Percentiles rank a stretch among this genome's conserved stretches.
phyloP scores from a whole-genome alignment of 75 land plant genomes.

The Azolla pinnata region DNA sequence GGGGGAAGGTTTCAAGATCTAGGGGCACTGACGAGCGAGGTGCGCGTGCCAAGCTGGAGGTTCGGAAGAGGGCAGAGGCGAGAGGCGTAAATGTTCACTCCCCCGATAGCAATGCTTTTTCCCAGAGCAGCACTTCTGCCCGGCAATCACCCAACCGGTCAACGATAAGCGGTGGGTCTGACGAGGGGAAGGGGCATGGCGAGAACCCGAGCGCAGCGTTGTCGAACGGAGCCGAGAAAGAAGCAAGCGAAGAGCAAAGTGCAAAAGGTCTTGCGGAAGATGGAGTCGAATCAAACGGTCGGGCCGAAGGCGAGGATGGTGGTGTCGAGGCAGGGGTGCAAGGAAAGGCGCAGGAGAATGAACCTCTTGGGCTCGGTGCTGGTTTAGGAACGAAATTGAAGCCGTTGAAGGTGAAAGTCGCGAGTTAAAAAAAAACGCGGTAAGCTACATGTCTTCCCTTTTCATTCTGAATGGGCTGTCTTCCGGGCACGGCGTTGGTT shows the following conservation, averaged over 20 bases:
- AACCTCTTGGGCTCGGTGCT: not conserved
- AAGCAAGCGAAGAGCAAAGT: not conserved
- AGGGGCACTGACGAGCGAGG: slow-evolving; percentile 87
- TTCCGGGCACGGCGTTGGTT: not conserved
- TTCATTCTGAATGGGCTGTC: not conserved
- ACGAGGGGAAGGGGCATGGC: too few relatives aligned
- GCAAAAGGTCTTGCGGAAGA: not conserved
- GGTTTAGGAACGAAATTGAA: not conserved
- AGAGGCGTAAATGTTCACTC: slow-evolving; percentile 64
- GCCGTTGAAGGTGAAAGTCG: not conserved
- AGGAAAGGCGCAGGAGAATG: not conserved
- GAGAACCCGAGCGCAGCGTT: too few relatives aligned
- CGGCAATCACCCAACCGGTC: slow-evolving; percentile 31
- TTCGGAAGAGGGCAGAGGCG: slow-evolving; percentile 87
- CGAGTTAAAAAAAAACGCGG: too few relatives aligned
- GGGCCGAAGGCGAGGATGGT: not conserved
- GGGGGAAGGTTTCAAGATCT: slow-evolving; percentile 44
- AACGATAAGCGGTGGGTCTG: not conserved
- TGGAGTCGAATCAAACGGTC: not conserved
- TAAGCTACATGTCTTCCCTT: too few relatives aligned
- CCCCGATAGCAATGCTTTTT: slow-evolving; percentile 35
- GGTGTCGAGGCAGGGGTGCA: not conserved
- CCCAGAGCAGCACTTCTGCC: slow-evolving; percentile 35
- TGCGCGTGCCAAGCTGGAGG: slow-evolving; percentile 87
- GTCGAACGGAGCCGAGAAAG: too few relatives aligned